Evolutionary conservation across 2,329 filamentous ascomycete genomes (phyloP).

Genomic region (Xylaria sp.): DNA sequence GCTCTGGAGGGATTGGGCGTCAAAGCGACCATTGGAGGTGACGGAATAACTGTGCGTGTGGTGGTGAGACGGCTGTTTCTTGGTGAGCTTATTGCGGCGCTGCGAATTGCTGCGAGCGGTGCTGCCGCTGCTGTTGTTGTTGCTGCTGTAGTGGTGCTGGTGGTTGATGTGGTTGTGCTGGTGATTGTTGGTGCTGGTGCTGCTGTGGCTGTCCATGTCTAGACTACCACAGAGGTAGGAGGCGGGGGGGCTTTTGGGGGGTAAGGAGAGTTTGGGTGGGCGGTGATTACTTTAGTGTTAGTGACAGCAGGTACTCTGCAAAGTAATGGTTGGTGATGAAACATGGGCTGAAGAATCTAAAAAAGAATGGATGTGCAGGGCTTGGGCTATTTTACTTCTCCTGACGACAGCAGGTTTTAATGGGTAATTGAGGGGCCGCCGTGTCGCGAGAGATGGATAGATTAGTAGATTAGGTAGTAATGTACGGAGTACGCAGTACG

Average conservation of each 20-base stretch:
- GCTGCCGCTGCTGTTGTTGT: slow-evolving; percentile 3
- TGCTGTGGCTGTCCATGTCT: slow-evolving; percentile 25
- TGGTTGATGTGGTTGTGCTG: slow-evolving; percentile 35
- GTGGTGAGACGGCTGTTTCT: slow-evolving; percentile 59
- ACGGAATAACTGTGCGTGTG: slow-evolving; percentile 50
- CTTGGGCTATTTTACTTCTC: neutral
- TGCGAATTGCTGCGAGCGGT: slow-evolving; percentile 39
- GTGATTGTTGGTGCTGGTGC: slow-evolving; percentile 11
- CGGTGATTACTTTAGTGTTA: neutral
- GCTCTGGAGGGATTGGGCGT: slow-evolving; percentile 61
- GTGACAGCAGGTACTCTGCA: neutral
- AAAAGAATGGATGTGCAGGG: neutral
- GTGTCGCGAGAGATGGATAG: neutral
- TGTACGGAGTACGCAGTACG: no score
- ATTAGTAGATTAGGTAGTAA: neutral
- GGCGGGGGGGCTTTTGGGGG: slow-evolving; percentile 1
- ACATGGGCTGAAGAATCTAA: neutral
- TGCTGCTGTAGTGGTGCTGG: slow-evolving; percentile 17
- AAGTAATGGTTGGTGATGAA: neutral
- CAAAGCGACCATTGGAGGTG: slow-evolving; percentile 56
- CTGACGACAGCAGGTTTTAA: neutral
- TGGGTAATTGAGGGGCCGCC: neutral
- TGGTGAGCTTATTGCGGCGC: slow-evolving; percentile 62
- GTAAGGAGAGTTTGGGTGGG: slow-evolving; percentile 13
- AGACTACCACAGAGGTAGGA: slow-evolving; percentile 25